Base-by-base conservation (phyloP, 23 red algal species). In the Agarophyton chilense region DNA sequence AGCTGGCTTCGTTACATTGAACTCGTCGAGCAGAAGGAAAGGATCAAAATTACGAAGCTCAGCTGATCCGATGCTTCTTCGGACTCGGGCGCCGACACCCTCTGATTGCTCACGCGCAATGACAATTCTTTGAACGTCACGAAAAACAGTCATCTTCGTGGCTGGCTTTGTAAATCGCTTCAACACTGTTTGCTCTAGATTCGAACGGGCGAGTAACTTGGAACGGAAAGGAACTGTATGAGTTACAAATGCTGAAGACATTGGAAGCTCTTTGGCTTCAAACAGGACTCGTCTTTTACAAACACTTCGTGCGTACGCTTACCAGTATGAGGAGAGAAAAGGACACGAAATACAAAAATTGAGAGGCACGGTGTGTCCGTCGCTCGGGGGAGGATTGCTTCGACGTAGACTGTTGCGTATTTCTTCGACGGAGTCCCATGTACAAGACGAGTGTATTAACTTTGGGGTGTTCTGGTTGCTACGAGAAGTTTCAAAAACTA, bases 21-120 rank as follows among this genome's bases (percentile, higher is more conserved):
- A 98, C 26, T 94, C 78, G 52, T 98, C 96, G 31, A 98, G 89
- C 87, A 98, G 61, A 1, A 98, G 81, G 35, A 98, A 98, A 52
- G 96, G 96, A 81, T 98, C 96, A 0, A 98, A 53, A 68, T 80
- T 78, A 7, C 43, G 85, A 7, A 94, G 67, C 41, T 82, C 81
- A 5, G 74, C 16, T 42, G 84, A 72, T 43, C 96, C 96, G 45
- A 98, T 95, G 18, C 87, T 89, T 50, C 92, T 92, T 24, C 92
- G 71, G 25, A 98, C 96, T 9, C 96, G 90, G 46, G 96, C 96
- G 39, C 96, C 96, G 9, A 88, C 92, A 16, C 96, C 96, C 50
- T 98, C 96, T 49, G 84, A 78, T 78, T 98, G 96, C 71, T 98
- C 96, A 14, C 63, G 62, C 17, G 96, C 94, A 54, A 89, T 83